Conservation (phyloP, 768 basidiomycete species). For the Boletus insuetus region DNA sequence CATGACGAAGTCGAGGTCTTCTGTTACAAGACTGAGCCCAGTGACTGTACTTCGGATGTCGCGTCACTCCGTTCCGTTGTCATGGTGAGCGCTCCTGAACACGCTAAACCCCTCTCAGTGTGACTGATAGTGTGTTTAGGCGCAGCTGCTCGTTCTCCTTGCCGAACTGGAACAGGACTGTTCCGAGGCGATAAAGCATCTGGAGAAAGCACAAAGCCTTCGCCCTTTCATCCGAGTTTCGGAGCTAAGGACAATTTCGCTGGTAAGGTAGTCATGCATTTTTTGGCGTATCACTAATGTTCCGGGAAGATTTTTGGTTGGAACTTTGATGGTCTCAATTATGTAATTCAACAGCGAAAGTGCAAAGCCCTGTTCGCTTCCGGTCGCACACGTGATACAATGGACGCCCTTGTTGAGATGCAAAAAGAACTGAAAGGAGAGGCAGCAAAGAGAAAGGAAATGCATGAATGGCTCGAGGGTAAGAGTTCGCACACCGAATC, state of each 20-base stretch:
- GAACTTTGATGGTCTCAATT: conserved; percentile 2
- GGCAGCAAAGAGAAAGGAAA: neutral
- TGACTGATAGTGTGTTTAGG: neutral
- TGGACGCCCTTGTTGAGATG: neutral
- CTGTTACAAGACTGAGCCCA: neutral
- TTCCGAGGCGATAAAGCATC: neutral
- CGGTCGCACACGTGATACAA: neutral
- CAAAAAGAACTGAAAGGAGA: neutral
- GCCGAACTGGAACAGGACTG: neutral
- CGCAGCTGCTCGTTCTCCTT: neutral
- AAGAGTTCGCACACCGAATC: neutral
- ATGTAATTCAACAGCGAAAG: neutral
- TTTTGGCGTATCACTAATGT: neutral
- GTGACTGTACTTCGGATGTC: neutral
- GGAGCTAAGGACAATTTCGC: conserved; percentile 1
- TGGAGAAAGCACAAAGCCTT: neutral
- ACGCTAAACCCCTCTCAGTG: neutral
- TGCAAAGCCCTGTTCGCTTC: neutral
- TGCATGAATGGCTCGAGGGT: conserved; percentile 1
- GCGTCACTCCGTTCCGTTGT: neutral
- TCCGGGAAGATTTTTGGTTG: conserved; percentile 12
- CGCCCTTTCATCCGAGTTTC: neutral
- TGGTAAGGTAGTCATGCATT: neutral
- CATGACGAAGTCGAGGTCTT: neutral
- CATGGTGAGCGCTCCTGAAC: neutral